Conservation (phyloP, 140 eudicot genomes). For the Senecio squalidus region DNA sequence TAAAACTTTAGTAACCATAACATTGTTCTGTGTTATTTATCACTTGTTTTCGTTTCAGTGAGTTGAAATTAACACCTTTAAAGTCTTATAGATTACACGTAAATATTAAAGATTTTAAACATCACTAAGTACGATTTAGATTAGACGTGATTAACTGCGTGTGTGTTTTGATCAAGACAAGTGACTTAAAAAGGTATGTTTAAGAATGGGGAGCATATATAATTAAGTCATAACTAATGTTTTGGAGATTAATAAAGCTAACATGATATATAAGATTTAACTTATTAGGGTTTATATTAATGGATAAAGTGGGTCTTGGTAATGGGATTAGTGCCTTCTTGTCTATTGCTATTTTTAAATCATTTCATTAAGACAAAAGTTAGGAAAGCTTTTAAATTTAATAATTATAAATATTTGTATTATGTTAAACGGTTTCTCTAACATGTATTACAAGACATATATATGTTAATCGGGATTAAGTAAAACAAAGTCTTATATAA, state of each 20-base stretch:
- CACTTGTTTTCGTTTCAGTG: too few species aligned
- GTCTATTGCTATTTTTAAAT: conserved; percentile 13
- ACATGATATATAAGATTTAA: conserved; percentile 4
- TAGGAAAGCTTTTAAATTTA: background rate
- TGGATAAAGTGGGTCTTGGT: conserved; percentile 26
- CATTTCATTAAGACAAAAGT: conserved; percentile 1
- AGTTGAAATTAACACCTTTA: too few species aligned
- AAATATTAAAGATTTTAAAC: background rate
- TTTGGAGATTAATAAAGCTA: conserved; percentile 25
- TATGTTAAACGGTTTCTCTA: too few species aligned
- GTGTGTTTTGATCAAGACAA: background rate
- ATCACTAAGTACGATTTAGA: background rate
- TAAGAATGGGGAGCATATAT: conserved; percentile 28
- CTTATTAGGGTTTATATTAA: conserved; percentile 7
- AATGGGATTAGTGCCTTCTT: conserved; percentile 20
- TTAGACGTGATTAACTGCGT: conserved; percentile 9
- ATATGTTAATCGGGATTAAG: too few species aligned
- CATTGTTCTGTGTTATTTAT: too few species aligned
- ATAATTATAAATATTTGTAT: too few species aligned
- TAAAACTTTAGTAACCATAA: too few species aligned
- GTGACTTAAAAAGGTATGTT: conserved; percentile 23
- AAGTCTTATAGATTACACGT: too few species aligned
- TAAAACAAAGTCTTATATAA: too few species aligned
- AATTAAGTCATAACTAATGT: conserved; percentile 15
- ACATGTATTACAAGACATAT: too few species aligned